A percentile compares a stretch with the other conserved stretches of the same genome.
Conservation (phyloP, 306 rosid genomes). For the Acacia confusa region DNA sequence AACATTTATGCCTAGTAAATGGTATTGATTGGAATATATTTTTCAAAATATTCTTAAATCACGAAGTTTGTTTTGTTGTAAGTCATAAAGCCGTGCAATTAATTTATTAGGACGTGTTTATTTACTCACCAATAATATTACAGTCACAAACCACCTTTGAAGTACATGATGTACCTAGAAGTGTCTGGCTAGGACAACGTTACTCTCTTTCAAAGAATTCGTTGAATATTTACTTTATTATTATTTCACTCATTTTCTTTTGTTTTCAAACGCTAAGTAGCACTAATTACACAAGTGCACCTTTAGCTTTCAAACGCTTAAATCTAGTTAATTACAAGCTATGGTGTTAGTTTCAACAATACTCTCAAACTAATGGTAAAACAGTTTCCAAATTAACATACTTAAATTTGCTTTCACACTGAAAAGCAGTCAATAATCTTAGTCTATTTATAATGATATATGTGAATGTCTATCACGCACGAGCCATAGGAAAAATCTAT, state of each 20-base stretch:
- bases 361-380: neutral
- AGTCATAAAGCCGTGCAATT: no score
- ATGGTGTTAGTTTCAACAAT: neutral
- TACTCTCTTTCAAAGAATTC: neutral
- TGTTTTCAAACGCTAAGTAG: neutral
- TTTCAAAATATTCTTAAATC: no score
- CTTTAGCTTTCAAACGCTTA: neutral
- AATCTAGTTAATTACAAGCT: neutral
- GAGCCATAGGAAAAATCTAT: neutral
- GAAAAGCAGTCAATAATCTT: neutral
- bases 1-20: no score
- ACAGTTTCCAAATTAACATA: neutral
- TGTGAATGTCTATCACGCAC: neutral
- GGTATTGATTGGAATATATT: no score
- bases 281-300: neutral
- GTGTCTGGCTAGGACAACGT: neutral
- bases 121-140: no score
- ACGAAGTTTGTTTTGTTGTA: no score
- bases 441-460: neutral
- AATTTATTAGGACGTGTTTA: no score
- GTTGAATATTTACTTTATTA: neutral
- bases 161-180: neutral
- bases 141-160: no score
- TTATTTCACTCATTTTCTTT: neutral
- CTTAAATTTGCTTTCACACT: neutral